These are phyloP conservation scores for Fusarium sublunatum DNA, from an alignment of 2,329 filamentous ascomycete genomes.

Conservation along the genomic window DNA sequence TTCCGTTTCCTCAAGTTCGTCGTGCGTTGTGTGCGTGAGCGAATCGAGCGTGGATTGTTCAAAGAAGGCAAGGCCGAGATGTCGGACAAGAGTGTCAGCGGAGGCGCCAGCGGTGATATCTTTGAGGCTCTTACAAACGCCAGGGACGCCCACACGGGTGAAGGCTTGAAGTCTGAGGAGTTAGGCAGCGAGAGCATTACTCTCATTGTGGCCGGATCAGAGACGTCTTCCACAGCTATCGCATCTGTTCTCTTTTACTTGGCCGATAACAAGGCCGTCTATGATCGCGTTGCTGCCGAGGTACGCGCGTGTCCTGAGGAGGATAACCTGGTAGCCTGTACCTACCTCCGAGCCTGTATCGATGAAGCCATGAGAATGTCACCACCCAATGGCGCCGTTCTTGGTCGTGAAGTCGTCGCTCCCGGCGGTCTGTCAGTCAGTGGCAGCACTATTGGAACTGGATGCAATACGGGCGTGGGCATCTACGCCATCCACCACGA, in stretches of 20 bases:
- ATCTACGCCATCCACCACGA: slow-evolving; percentile 77
- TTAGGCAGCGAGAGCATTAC: slow-evolving; percentile 77
- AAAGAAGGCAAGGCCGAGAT: too few relatives aligned
- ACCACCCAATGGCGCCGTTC: slow-evolving; percentile 68
- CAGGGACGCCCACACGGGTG: slow-evolving; percentile 75
- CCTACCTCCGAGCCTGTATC: slow-evolving; percentile 59
- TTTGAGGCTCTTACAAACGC: slow-evolving; percentile 50
- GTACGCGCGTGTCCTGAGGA: too few relatives aligned
- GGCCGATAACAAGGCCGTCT: slow-evolving; percentile 53
- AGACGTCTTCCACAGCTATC: slow-evolving; percentile 76
- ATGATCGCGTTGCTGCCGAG: too few relatives aligned
- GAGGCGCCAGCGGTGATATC: too few relatives aligned
- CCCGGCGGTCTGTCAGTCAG: slow-evolving; percentile 65
- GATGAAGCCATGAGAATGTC: slow-evolving; percentile 74
- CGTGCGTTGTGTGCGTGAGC: slow-evolving; percentile 61
- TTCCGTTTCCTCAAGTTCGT: slow-evolving; percentile 60
- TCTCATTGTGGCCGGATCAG: slow-evolving; percentile 76
- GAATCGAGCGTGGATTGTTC: too few relatives aligned
- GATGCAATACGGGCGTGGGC: slow-evolving; percentile 71
- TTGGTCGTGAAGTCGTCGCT: slow-evolving; percentile 67
- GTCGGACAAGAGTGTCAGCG: too few relatives aligned
- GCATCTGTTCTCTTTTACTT: slow-evolving; percentile 72
- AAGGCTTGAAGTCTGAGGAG: slow-evolving; percentile 71
- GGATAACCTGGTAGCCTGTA: too few relatives aligned
- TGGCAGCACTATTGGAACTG: slow-evolving; percentile 63